Percentiles rank a stretch among this genome's conserved stretches.
Conservation (phyloP, 192 early-diverging fungal species). For the Chytriomyces sp. region DNA sequence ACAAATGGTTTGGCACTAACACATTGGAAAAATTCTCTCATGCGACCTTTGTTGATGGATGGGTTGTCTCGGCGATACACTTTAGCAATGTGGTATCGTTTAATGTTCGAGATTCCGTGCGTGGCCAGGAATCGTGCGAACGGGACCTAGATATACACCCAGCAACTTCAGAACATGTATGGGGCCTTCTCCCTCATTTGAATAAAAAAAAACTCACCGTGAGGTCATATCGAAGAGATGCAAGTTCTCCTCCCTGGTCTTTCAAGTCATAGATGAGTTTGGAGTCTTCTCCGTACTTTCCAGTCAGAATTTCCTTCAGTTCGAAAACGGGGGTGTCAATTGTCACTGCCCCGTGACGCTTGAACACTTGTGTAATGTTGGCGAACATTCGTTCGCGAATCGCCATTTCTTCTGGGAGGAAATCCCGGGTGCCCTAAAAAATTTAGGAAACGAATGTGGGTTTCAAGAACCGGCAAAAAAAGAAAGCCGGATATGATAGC, state of each 20-base stretch:
- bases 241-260: constrained; percentile 96
- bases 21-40: constrained; percentile 99
- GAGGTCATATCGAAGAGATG: constrained; percentile 94
- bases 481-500: background rate
- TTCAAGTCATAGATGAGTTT: constrained; percentile 98
- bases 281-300: constrained; percentile 98
- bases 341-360: constrained; percentile 95
- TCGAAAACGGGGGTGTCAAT: constrained; percentile 99
- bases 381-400: constrained; percentile 89
- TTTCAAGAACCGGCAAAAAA: background rate
- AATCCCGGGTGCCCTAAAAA: constrained; percentile 89
- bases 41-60: constrained; percentile 96
- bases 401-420: constrained; percentile 96
- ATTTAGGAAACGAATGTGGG: background rate
- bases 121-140: constrained; percentile 96
- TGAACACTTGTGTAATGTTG: constrained; percentile 86
- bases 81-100: constrained; percentile 98
- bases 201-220: constrained; percentile 62
- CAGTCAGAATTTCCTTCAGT: constrained; percentile 91
- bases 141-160: constrained; percentile 63
- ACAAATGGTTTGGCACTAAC: constrained; percentile 51
- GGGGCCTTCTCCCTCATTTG: background rate
- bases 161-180: background rate
- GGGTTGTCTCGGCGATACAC: constrained; percentile 98
- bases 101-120: constrained; percentile 87